Evolutionary conservation across 2,329 filamentous ascomycete species (phyloP), one percentile per base, ranked within the genome.

Genomic region (Cordyceps farinosa): DNA sequence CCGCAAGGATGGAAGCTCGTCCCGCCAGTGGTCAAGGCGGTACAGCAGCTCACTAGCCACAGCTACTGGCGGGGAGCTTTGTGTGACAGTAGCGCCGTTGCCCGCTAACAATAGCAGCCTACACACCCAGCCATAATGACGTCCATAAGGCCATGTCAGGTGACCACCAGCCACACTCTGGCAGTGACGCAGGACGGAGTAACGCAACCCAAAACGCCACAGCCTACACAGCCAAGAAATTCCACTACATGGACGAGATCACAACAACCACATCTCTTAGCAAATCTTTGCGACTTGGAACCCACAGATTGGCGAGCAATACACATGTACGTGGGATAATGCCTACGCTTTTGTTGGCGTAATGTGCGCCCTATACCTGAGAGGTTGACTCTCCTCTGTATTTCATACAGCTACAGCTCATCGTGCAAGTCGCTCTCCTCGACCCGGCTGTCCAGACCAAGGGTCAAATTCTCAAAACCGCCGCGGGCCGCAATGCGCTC

Each of bases 371-470:
- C 22, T 22, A 22, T 22, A 22, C 22, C 22, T 22, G 22, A 22
- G 22, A 22, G 22, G 22, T 22, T 22, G 22, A 22, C 22, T 22
- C 22, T 22, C 22, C 22, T 22, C 22, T 22, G 22, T 22, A 22
- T 22, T 22, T 22, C 22, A 22, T 22, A 22, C 6, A 38, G 9
- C 34, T 90, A 94, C 82, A 93, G 80, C 84, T 94, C 90, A 74
- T 93, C 90, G 78, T 93, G 90, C 68, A 78, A 75, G 66, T 87
- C 85, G 78, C 88, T 90, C 69, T 92, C 90, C 69, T 91, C 90
- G 83, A 92, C 89, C 85, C 98, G 95, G 90, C 97, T 98, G 91
- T 98, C 98, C 72, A 99, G 84, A 83, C 86, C 94, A 87, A 96
- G 98, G 71, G 92, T 92, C 82, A 98, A 99, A 88, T 98, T 98